Conservation (phyloP, 169 alveolate species). For the Babesia divergens region DNA sequence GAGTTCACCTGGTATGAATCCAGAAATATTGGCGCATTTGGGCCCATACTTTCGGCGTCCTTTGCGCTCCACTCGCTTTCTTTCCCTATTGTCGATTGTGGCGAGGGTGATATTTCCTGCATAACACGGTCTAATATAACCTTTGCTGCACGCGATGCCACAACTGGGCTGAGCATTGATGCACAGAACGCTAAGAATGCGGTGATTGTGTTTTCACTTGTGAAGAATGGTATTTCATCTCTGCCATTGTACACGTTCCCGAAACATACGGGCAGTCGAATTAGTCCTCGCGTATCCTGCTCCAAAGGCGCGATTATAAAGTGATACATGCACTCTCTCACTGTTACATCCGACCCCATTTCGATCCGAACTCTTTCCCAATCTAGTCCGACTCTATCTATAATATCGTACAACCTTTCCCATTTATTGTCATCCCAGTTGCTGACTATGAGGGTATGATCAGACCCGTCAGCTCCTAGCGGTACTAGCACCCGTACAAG, state of each 20-base stretch:
- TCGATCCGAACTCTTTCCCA: constrained; percentile 63
- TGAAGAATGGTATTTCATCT: constrained; percentile 10
- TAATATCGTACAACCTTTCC: constrained; percentile 42
- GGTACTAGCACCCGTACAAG: constrained; percentile 25
- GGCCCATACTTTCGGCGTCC: too few species aligned
- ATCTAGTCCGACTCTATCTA: constrained; percentile 64
- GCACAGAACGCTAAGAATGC: constrained; percentile 45
- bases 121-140: neutral
- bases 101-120: neutral
- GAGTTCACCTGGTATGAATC: too few species aligned
- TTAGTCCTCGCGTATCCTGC: constrained; percentile 1
- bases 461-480: neutral
- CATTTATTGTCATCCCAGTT: constrained; percentile 1
- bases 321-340: constrained; percentile 66
- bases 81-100: neutral
- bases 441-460: neutral
- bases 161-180: constrained; percentile 37
- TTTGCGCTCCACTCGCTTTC: too few species aligned
- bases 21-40: too few species aligned
- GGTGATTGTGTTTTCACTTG: constrained; percentile 35
- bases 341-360: constrained; percentile 59
- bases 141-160: constrained; percentile 50
- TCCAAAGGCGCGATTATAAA: constrained; percentile 67
- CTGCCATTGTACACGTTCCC: neutral
- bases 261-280: constrained; percentile 9